These are phyloP conservation scores for Selaginella tamariscina DNA, from an alignment of 75 land plant genomes.

Conservation along the genomic window DNA sequence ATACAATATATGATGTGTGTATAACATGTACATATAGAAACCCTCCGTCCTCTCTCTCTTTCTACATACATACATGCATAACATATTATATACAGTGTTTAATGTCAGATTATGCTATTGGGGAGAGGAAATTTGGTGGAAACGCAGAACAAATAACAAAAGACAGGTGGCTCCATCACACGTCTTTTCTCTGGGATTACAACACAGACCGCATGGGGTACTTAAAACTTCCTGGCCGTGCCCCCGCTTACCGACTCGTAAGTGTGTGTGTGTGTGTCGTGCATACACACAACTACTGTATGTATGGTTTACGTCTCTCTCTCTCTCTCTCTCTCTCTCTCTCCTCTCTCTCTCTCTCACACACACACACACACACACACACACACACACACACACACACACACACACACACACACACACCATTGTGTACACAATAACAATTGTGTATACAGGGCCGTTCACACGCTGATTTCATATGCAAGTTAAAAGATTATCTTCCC, in stretches of 20 bases:
- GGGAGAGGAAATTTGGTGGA: conserved; percentile 68
- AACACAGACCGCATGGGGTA: conserved; percentile 50
- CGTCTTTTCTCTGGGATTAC: conserved; percentile 80
- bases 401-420: background rate
- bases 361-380: background rate
- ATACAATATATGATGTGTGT: too few species aligned
- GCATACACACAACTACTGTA: background rate
- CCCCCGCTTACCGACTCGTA: conserved; percentile 64
- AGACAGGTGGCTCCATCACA: conserved; percentile 71
- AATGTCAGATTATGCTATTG: conserved; percentile 70
- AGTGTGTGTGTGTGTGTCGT: background rate
- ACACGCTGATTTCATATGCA: conserved; percentile 62
- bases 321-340: background rate
- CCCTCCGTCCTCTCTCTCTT: too few species aligned
- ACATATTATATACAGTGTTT: too few species aligned
- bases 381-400: background rate
- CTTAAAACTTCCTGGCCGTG: conserved; percentile 42
- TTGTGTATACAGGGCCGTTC: conserved; percentile 36
- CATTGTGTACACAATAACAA: background rate
- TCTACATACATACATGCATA: too few species aligned
- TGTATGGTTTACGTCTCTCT: background rate
- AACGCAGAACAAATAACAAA: conserved; percentile 75
- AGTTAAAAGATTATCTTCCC: conserved; percentile 44
- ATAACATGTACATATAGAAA: too few species aligned
- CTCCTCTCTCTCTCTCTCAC: background rate